phyloP scores from a whole-genome alignment of 2,329 filamentous ascomycete species.

The Calonectria montana region DNA sequence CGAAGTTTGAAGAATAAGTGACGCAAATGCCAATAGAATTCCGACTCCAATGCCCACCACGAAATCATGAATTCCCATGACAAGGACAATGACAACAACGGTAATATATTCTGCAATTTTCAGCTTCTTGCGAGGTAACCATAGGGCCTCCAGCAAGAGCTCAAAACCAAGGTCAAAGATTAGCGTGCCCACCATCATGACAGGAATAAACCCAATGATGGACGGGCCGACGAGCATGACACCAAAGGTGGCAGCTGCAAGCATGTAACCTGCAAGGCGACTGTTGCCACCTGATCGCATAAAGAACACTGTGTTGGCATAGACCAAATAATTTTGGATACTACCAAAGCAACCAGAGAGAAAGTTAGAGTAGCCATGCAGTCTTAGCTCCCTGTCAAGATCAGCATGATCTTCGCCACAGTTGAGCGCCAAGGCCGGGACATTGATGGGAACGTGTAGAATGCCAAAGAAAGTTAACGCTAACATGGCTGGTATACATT shows the following conservation, averaged over 20 bases:
- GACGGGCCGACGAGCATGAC: slow-evolving; percentile 88
- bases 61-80: slow-evolving; percentile 98
- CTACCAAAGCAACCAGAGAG: slow-evolving; percentile 88
- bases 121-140: slow-evolving; percentile 88
- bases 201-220: slow-evolving; percentile 92
- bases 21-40: slow-evolving; percentile 90
- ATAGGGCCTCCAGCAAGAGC: slow-evolving; percentile 87
- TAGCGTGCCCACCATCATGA: slow-evolving; percentile 95
- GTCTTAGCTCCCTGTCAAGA: slow-evolving; percentile 89
- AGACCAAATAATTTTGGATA: slow-evolving; percentile 97
- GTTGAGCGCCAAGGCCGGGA: slow-evolving; percentile 90
- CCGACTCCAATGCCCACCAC: slow-evolving; percentile 93
- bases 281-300: slow-evolving; percentile 92
- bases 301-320: slow-evolving; percentile 97
- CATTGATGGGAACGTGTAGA: slow-evolving; percentile 97
- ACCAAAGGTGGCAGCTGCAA: slow-evolving; percentile 82
- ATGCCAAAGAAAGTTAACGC: slow-evolving; percentile 98
- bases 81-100: slow-evolving; percentile 87
- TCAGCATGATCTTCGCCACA: slow-evolving; percentile 93
- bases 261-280: slow-evolving; percentile 85
- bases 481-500: slow-evolving; percentile 93
- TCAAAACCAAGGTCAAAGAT: slow-evolving; percentile 97
- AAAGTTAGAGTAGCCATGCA: slow-evolving; percentile 94
- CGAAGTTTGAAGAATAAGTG: slow-evolving; percentile 91
- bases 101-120: slow-evolving; percentile 90